A percentile compares a stretch with the other conserved stretches of the same genome.
Evolutionary conservation across 371 early-diverging fungal species (phyloP).

Genomic region (Mortierella sp.): DNA sequence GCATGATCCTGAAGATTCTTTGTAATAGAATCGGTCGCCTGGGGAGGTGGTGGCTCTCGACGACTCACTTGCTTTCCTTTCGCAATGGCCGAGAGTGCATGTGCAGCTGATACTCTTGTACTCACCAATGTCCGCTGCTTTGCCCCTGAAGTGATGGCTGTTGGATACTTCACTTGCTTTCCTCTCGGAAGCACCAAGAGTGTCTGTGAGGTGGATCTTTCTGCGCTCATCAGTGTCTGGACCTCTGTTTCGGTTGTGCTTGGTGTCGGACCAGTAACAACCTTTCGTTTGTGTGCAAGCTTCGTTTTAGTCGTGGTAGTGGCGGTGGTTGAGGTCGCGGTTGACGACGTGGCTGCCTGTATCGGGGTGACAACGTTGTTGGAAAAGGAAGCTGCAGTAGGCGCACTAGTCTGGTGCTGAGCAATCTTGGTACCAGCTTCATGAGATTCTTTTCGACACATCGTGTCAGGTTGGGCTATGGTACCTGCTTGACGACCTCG

Average conservation of each 20-base stretch:
- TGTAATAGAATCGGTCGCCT: too few relatives aligned
- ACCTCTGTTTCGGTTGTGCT: too few relatives aligned
- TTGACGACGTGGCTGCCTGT: not conserved
- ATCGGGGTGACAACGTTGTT: not conserved
- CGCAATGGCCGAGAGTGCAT: not conserved
- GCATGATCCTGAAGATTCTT: too few relatives aligned
- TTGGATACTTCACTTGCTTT: not conserved
- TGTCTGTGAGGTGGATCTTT: not conserved
- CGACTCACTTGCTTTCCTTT: not conserved
- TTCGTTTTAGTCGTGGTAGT: not conserved
- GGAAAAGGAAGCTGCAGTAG: not conserved
- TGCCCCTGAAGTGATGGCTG: not conserved
- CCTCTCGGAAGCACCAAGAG: too few relatives aligned
- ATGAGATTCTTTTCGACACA: not conserved
- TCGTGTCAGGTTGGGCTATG: not conserved
- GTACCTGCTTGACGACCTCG: too few relatives aligned
- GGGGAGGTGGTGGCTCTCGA: not conserved
- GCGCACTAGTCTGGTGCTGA: not conserved
- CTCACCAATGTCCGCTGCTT: not conserved
- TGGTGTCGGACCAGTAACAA: too few relatives aligned
- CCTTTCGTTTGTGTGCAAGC: not conserved
- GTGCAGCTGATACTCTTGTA: not conserved
- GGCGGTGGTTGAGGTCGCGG: not conserved
- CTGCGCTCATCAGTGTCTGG: too few relatives aligned
- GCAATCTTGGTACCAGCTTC: not conserved